Percentiles rank a stretch among this genome's conserved stretches.
phyloP scores from a whole-genome alignment of 495 filamentous ascomycete species.

The Hypoxylon lenormandii region DNA sequence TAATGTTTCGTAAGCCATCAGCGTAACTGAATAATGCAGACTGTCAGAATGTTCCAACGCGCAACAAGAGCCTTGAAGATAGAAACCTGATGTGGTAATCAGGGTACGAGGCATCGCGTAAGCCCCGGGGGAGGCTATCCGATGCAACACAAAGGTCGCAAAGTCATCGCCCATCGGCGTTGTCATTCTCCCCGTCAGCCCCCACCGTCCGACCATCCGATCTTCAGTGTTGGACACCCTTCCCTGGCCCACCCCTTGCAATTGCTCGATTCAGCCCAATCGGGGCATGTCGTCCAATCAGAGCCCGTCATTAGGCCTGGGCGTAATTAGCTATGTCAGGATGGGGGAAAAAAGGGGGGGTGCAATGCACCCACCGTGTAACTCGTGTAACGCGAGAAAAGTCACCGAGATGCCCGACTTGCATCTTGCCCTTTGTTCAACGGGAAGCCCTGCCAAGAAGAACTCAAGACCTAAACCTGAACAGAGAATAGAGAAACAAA shows the following conservation, averaged over 20 bases:
- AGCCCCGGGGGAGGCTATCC: conserved; percentile 9
- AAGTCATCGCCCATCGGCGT: too few species aligned
- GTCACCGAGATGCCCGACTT: conserved; percentile 17
- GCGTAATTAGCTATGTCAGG: conserved; percentile 3
- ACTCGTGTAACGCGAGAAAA: neutral
- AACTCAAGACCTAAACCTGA: neutral
- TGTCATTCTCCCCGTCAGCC: too few species aligned
- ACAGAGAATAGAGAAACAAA: neutral
- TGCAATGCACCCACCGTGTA: neutral
- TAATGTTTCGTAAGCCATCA: neutral
- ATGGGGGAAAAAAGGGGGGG: conserved; percentile 1
- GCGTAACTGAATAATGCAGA: conserved; percentile 1
- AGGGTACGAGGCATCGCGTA: neutral
- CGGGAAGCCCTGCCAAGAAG: too few species aligned
- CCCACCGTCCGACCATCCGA: too few species aligned
- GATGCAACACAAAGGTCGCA: too few species aligned
- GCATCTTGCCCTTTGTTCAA: neutral
- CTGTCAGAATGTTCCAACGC: neutral
- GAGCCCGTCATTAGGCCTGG: neutral
- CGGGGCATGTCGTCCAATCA: conserved; percentile 19
- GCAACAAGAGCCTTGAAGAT: neutral
- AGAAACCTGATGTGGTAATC: neutral
- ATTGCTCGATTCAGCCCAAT: conserved; percentile 39
- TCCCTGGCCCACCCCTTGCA: conserved; percentile 19
- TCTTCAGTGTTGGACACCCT: neutral